These are phyloP conservation scores for Alternaria postmessia DNA, from an alignment of 2,329 filamentous ascomycete species.

Conservation along the genomic window DNA sequence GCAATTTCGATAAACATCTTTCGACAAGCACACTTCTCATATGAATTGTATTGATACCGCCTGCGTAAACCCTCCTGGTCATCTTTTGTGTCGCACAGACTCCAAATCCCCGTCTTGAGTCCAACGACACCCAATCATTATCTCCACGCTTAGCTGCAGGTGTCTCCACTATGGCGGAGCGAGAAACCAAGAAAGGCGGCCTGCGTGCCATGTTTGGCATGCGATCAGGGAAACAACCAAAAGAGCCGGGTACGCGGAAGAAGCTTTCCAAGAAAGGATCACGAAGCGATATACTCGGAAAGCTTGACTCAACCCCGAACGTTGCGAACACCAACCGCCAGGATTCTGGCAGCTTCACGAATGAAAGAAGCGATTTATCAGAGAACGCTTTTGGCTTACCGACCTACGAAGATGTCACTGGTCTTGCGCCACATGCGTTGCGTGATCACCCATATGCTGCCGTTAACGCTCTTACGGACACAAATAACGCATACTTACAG, in stretches of 20 bases:
- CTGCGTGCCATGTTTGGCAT: slow-evolving; percentile 33
- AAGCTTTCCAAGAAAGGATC: slow-evolving; percentile 37
- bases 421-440: slow-evolving; percentile 14
- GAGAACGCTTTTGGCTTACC: slow-evolving; percentile 16
- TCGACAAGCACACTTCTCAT: slow-evolving; percentile 5
- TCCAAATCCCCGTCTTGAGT: not conserved
- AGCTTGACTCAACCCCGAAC: slow-evolving; percentile 15
- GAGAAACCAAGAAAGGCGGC: slow-evolving; percentile 30
- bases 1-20: slow-evolving; percentile 13
- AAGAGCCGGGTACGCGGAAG: slow-evolving; percentile 27
- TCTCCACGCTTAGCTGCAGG: not conserved
- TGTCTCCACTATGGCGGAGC: slow-evolving; percentile 25
- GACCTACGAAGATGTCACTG: slow-evolving; percentile 21
- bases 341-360: slow-evolving; percentile 36
- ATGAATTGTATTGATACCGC: slow-evolving; percentile 5
- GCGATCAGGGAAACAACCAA: slow-evolving; percentile 23
- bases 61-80: not conserved
- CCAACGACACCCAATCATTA: not conserved
- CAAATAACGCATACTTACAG: slow-evolving; percentile 8
- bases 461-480: slow-evolving; percentile 5
- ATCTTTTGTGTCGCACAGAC: not conserved
- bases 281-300: slow-evolving; percentile 19
- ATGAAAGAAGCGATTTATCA: slow-evolving; percentile 23
- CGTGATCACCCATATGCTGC: slow-evolving; percentile 33
- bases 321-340: slow-evolving; percentile 26